phyloP scores from a whole-genome alignment of 2,329 filamentous ascomycete species.

The Aspergillus sp. region DNA sequence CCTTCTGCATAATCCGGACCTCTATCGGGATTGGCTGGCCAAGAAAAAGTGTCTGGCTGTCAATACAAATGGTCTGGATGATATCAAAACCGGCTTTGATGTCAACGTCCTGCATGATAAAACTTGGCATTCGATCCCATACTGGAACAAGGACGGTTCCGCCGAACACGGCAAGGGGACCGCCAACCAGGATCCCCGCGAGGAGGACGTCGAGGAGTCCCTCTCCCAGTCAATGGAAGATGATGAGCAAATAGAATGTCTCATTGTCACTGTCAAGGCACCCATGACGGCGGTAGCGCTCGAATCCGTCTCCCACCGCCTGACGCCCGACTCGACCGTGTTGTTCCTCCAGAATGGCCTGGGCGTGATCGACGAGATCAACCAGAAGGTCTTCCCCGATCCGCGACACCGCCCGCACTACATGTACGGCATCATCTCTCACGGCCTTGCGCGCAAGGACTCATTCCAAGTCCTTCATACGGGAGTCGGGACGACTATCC shows the following conservation, averaged over 20 bases:
- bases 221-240: slow-evolving; percentile 22
- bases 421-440: slow-evolving; percentile 65
- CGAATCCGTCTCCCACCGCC: slow-evolving; percentile 61
- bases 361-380: slow-evolving; percentile 77
- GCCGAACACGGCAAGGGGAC: slow-evolving; percentile 3
- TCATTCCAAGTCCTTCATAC: slow-evolving; percentile 57
- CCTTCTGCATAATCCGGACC: slow-evolving; percentile 57
- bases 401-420: slow-evolving; percentile 67
- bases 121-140: slow-evolving; percentile 32
- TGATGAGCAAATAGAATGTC: slow-evolving; percentile 61
- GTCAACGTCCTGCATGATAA: slow-evolving; percentile 36
- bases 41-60: slow-evolving; percentile 30
- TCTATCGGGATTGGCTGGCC: slow-evolving; percentile 21
- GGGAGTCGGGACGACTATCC: slow-evolving; percentile 57
- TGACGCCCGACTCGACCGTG: slow-evolving; percentile 68
- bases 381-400: slow-evolving; percentile 67
- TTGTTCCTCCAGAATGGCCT: slow-evolving; percentile 79
- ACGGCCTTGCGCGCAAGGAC: slow-evolving; percentile 50
- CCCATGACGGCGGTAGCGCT: slow-evolving; percentile 65
- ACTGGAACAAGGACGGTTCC: slow-evolving; percentile 17
- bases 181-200: slow-evolving; percentile 10
- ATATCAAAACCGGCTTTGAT: slow-evolving; percentile 44
- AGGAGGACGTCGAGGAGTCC: slow-evolving; percentile 6
- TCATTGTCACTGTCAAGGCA: slow-evolving; percentile 78
- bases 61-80: slow-evolving; percentile 38